Base-by-base conservation (phyloP, 2,329 filamentous ascomycete species). In the Colletotrichum sp. region DNA sequence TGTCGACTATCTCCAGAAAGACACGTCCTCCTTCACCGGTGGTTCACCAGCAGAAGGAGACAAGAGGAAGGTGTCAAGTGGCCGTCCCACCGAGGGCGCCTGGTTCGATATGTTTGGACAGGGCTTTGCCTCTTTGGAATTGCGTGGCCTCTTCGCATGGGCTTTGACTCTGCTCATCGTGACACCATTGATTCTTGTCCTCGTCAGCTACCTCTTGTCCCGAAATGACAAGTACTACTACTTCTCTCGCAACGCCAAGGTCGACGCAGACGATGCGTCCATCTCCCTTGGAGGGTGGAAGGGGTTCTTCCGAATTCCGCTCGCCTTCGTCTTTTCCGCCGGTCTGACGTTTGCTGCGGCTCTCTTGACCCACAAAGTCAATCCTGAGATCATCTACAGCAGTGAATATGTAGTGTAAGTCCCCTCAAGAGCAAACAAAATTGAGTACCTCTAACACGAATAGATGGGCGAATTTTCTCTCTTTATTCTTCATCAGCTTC, bases 81-180 rank as follows among this genome's bases (percentile, higher is more conserved):
- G 94, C 12, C 88, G 86, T 43, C 92, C 92, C 7, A 92, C 90
- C 18, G 88, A 91, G 75, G 95, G 93, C 34, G 95, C 99, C 16
- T 99, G 96, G 95, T 99, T 99, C 81, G 97, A 99, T 82, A 85
- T 99, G 9, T 96, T 98, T 78, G 97, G 96, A 59, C 90, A 89
- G 71, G 89, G 89, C 2, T 96, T 98, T 83, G 94, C 94, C 18
- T 89, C 98, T 3, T 94, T 98, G 81, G 90, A 91, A 63, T 88
- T 98, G 52, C 92, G 94, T 77, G 96, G 95, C 9, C 89, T 99
- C 73, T 99, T 99, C 84, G 96, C 95, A 5, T 92, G 97, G 85
- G 96, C 95, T 7, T 90, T 99, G 32, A 94, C 94, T 1, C 85
- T 99, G 15, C 91, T 99, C 24, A 93, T 98, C 24, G 93, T 93